Percentiles rank a stretch among this genome's conserved stretches.
Conservation (phyloP, 345 rosid genomes). For the Melaleuca alternifolia region DNA sequence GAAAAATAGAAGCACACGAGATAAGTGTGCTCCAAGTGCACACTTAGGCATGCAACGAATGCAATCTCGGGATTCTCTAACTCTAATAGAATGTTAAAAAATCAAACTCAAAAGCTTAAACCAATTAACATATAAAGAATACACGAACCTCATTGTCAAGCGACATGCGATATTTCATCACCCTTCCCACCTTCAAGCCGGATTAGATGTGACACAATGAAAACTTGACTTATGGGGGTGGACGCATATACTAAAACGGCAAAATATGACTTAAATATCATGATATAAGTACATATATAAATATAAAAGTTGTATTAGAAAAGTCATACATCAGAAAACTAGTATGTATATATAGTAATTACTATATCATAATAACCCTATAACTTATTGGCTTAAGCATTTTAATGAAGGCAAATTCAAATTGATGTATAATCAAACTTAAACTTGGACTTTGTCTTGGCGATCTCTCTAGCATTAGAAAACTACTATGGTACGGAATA, state of each 20-base stretch:
- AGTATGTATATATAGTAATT: accelerated
- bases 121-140: neutral
- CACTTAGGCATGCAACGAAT: accelerated
- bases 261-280: neutral
- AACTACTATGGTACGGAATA: too few species aligned
- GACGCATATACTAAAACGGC: neutral
- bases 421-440: neutral
- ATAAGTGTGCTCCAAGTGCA: neutral
- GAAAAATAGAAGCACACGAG: neutral
- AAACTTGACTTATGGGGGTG: accelerated
- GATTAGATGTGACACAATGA: neutral
- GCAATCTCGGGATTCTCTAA: neutral
- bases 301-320: neutral
- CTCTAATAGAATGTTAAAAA: neutral
- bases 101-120: neutral
- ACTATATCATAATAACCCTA: accelerated
- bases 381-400: neutral
- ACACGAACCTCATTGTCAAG: neutral
- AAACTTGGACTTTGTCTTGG: too few species aligned
- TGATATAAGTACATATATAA: too few species aligned
- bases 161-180: neutral
- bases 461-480: too few species aligned
- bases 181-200: accelerated
- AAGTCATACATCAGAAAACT: accelerated
- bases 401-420: neutral